phyloP scores from a whole-genome alignment of 192 early-diverging fungal genomes.

The Coemansia sp. region DNA sequence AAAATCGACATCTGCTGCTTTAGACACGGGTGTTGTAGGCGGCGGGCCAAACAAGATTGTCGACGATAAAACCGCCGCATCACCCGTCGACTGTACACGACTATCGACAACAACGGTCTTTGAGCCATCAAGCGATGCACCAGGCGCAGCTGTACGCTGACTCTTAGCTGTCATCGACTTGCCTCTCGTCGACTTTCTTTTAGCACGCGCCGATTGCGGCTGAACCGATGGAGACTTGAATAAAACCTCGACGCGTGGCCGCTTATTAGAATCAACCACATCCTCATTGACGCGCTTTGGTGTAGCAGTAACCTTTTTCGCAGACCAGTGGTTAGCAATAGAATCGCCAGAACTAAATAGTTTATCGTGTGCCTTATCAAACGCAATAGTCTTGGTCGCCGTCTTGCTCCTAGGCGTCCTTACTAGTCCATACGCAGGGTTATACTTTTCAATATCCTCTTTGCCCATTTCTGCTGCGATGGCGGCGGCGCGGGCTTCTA shows the following conservation, averaged over 20 bases:
- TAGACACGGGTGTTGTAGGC: not conserved
- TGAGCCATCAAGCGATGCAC: constrained; percentile 18
- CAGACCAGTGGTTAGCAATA: constrained; percentile 51
- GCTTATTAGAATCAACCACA: constrained; percentile 34
- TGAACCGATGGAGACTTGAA: constrained; percentile 32
- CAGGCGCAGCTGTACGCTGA: constrained; percentile 18
- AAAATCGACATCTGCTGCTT: constrained; percentile 2
- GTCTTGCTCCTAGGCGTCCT: constrained; percentile 25
- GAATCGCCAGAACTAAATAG: constrained; percentile 46
- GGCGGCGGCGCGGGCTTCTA: constrained; percentile 36
- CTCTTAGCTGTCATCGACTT: constrained; percentile 30
- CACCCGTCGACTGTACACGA: constrained; percentile 3
- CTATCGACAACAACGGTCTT: constrained; percentile 20
- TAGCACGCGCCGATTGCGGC: constrained; percentile 16
- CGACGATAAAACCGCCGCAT: not conserved
- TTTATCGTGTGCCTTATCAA: constrained; percentile 46
- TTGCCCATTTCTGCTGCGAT: constrained; percentile 37
- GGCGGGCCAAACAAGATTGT: constrained; percentile 28
- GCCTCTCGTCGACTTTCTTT: constrained; percentile 22
- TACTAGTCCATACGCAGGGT: not conserved
- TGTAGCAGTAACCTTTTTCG: constrained; percentile 29
- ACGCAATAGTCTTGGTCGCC: constrained; percentile 22
- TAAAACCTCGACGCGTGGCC: constrained; percentile 38
- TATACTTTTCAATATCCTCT: constrained; percentile 21
- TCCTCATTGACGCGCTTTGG: constrained; percentile 43